Evolutionary conservation across 2,329 filamentous ascomycete genomes (phyloP), one percentile per base, ranked within the genome.

Genomic region (Exophiala lecanii-corni): DNA sequence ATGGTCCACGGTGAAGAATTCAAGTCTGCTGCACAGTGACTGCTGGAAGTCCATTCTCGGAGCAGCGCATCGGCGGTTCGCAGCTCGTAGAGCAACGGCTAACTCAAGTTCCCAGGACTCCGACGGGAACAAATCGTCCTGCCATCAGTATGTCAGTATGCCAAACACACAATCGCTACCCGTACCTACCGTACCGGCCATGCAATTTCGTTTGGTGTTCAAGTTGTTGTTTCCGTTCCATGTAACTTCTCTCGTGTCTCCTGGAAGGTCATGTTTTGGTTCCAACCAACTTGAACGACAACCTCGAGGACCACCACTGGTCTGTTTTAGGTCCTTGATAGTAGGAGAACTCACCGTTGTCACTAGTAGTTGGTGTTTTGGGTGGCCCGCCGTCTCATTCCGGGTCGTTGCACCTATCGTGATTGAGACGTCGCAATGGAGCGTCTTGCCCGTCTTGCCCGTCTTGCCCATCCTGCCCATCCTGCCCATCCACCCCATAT

Each of bases 281-380:
- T 28, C n/a, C 25, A 28, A 28, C 25, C 25, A 28, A 28, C 25
- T 9, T 28, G 25, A 28, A 28, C 25, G 9, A 9, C 25, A 28
- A 28, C 25, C 25, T 28, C 25, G 25, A 28, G 9, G 25, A n/a
- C 25, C 25, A 28, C 25, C 25, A 28, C 25, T 28, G 25, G 25
- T 28, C 9, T 28, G 25, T 28, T 9, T 28, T 28, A 28, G 25
- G 25, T 28, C 25, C 25, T 28, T 28, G 25, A 28, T 28, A 28
- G 25, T 28, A n/a, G 25, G 25, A 28, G 25, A 28, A 28, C 25
- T 28, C 25, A 28, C 25, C 25, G 25, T 28, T 28, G 25, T 28
- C n/a, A 28, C 25, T 28, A 28, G 25, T 28, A 28, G 25, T n/a
- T 28, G 25, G 25, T 28, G 25, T 28, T 28, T 28, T 28, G 25